Conservation (phyloP, 2,329 filamentous ascomycete genomes). For the Graphilbum fragrans region DNA sequence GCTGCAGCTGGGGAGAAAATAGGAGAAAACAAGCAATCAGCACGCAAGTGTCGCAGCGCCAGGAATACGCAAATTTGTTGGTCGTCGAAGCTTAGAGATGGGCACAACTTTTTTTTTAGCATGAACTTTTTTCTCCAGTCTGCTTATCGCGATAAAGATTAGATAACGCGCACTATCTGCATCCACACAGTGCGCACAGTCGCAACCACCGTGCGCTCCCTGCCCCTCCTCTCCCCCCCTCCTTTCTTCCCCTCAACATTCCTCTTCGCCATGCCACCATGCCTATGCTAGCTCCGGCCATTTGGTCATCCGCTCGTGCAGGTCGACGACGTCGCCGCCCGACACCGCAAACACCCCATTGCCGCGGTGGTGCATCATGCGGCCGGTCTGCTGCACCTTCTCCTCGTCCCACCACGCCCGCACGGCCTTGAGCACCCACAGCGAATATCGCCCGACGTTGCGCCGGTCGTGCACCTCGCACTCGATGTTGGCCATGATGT, state of each 20-base stretch:
- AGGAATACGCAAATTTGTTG: not conserved
- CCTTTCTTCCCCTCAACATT: no score
- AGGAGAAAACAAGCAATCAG: not conserved
- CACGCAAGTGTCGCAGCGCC: not conserved
- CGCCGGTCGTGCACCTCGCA: slow-evolving; percentile 21
- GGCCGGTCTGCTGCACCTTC: slow-evolving; percentile 14
- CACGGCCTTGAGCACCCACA: slow-evolving; percentile 21
- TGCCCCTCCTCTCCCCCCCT: no score
- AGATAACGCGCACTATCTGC: no score
- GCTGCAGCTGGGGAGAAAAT: no score
- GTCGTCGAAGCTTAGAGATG: not conserved
- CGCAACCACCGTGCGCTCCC: no score
- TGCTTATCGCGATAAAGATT: slow-evolving; percentile 7
- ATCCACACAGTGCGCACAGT: no score
- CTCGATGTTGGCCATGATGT: slow-evolving; percentile 21
- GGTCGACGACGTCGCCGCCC: slow-evolving; percentile 17
- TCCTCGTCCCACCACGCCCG: slow-evolving; percentile 19
- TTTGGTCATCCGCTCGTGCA: slow-evolving; percentile 21
- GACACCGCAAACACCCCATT: slow-evolving; percentile 20
- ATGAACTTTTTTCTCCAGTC: slow-evolving; percentile 1
- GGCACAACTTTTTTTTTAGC: no score
- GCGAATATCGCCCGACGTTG: slow-evolving; percentile 19
- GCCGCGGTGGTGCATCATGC: slow-evolving; percentile 23
- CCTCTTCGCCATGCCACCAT: no score
- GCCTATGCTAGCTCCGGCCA: slow-evolving; percentile 22